A percentile compares a stretch with the other conserved stretches of the same genome.
phyloP scores from a whole-genome alignment of 2,329 filamentous ascomycete genomes.

The Gremmenia infestans region DNA sequence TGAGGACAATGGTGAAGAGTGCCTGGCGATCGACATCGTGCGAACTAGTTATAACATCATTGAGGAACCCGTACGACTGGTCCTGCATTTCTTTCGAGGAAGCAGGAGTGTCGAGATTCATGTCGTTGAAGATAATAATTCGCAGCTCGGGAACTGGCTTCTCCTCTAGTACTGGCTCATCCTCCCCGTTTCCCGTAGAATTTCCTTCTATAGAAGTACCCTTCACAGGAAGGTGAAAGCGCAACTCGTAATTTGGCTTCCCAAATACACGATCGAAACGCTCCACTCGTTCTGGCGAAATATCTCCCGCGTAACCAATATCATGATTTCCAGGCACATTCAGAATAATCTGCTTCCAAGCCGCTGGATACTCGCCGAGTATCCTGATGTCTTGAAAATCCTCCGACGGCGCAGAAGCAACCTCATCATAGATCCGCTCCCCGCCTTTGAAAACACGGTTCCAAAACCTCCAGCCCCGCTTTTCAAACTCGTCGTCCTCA shows the following conservation, averaged over 20 bases:
- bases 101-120: constrained; percentile 88
- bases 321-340: constrained; percentile 95
- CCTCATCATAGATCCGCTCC: constrained; percentile 55
- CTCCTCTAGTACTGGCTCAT: constrained; percentile 35
- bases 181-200: constrained; percentile 31
- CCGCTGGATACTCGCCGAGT: constrained; percentile 39
- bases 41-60: constrained; percentile 59
- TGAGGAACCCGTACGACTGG: constrained; percentile 73
- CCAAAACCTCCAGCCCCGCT: constrained; percentile 74
- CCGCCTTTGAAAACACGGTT: constrained; percentile 67
- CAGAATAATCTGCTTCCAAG: constrained; percentile 74
- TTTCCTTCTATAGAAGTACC: constrained; percentile 8
- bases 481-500: constrained; percentile 73
- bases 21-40: constrained; percentile 55
- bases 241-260: constrained; percentile 83
- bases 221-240: constrained; percentile 56
- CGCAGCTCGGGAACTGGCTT: constrained; percentile 64
- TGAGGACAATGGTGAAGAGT: constrained; percentile 78
- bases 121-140: constrained; percentile 81
- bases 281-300: constrained; percentile 67
- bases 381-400: constrained; percentile 31
- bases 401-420: constrained; percentile 43
- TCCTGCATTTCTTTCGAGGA: constrained; percentile 62
- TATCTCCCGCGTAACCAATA: constrained; percentile 90
- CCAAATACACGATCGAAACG: constrained; percentile 85